Conservation (phyloP, 192 early-diverging fungal species). For the Backusella tarrabulga region DNA sequence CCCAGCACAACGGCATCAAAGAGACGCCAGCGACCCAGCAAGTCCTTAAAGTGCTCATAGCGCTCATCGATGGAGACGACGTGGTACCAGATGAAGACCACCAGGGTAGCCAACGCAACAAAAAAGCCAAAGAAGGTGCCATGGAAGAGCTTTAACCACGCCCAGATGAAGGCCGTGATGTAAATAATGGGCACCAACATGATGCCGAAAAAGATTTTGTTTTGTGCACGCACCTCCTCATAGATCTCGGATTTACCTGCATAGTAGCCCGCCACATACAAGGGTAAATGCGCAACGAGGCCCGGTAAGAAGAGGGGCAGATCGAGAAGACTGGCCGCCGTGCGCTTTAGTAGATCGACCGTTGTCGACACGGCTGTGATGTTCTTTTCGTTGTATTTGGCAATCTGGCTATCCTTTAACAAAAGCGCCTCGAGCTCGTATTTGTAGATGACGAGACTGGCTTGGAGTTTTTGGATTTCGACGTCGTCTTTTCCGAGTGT, state of each 20-base stretch:
- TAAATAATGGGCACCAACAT: conserved; percentile 35
- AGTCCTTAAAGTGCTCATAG: conserved; percentile 39
- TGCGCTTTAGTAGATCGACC: conserved; percentile 23
- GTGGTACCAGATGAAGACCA: conserved; percentile 47
- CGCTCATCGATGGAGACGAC: conserved; percentile 35
- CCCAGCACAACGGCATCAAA: conserved; percentile 43
- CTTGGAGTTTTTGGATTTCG: conserved; percentile 29
- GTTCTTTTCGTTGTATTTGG: conserved; percentile 36
- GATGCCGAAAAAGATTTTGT: conserved; percentile 45
- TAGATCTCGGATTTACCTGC: conserved; percentile 41
- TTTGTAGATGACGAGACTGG: conserved; percentile 33
- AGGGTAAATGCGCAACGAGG: conserved; percentile 38
- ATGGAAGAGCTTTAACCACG: conserved; percentile 35
- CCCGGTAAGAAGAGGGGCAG: conserved; percentile 45
- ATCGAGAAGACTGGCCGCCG: conserved; percentile 23
- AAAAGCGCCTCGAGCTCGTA: conserved; percentile 22
- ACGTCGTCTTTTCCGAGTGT: conserved; percentile 16
- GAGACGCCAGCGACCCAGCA: conserved; percentile 34
- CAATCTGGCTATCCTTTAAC: conserved; percentile 37
- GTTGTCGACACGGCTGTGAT: conserved; percentile 29
- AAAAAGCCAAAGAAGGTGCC: conserved; percentile 37
- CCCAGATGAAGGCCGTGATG: conserved; percentile 32
- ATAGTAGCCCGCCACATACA: conserved; percentile 41
- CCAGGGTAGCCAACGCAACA: conserved; percentile 18
- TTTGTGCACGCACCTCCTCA: conserved; percentile 45